These are phyloP conservation scores for Forsythia suspensa DNA, from an alignment of 257 asterid genomes.

Conservation along the genomic window DNA sequence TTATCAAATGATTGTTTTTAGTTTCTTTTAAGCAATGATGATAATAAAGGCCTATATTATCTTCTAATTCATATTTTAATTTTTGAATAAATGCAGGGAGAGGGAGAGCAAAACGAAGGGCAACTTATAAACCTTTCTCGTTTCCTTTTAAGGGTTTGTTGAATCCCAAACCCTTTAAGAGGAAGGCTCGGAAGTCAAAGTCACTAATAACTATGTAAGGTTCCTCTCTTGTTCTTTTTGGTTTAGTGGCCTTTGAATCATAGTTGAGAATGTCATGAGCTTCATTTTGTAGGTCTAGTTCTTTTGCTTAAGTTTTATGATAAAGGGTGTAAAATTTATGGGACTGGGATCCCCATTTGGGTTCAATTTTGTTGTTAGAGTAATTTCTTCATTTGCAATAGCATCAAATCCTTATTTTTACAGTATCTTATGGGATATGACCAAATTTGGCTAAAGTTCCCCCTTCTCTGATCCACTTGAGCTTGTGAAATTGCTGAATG, in stretches of 20 bases:
- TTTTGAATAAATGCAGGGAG: conserved; percentile 38
- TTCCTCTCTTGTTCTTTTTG: conserved; percentile 10
- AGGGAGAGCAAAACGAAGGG: conserved; percentile 42
- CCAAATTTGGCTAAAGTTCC: background rate
- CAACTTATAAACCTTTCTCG: conserved; percentile 37
- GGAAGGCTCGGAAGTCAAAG: conserved; percentile 48
- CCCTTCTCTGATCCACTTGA: background rate
- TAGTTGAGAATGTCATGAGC: conserved; percentile 8
- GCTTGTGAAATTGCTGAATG: background rate
- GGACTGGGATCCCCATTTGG: conserved; percentile 11
- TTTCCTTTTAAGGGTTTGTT: conserved; percentile 58
- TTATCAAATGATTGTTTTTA: background rate
- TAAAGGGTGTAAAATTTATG: conserved; percentile 14
- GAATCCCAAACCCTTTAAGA: conserved; percentile 50
- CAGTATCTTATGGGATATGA: background rate
- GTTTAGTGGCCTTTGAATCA: conserved; percentile 8
- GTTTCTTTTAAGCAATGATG: background rate
- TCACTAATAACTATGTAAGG: conserved; percentile 29
- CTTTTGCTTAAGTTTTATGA: conserved; percentile 10
- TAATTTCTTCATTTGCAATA: background rate
- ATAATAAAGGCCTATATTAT: conserved; percentile 6
- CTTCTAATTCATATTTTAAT: conserved; percentile 1
- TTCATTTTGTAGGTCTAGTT: conserved; percentile 16
- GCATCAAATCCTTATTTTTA: background rate
- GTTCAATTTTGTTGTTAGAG: conserved; percentile 5